phyloP scores from a whole-genome alignment of 495 filamentous ascomycete genomes.

The Hapsidospora chrysogenum region DNA sequence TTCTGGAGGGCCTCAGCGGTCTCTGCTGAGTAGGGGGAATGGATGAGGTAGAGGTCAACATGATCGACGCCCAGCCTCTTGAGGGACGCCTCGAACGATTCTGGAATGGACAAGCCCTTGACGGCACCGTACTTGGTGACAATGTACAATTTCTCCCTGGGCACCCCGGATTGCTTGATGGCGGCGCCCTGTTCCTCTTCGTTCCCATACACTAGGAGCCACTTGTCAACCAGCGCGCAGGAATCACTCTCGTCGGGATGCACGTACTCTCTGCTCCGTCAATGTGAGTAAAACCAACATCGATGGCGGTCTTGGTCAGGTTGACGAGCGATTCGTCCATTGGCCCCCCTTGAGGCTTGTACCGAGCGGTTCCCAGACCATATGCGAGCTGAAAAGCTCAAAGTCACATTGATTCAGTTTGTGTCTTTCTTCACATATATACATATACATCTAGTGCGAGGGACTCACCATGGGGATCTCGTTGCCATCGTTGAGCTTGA shows the following conservation, averaged over 20 bases:
- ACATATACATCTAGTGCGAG: no score
- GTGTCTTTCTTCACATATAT: no score
- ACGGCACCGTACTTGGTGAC: conserved; percentile 52
- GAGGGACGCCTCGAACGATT: conserved; percentile 53
- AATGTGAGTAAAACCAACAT: conserved; percentile 55
- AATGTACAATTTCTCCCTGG: conserved; percentile 55
- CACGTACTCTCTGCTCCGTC: conserved; percentile 55
- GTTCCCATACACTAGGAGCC: conserved; percentile 51
- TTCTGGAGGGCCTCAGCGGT: conserved; percentile 44
- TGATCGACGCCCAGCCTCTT: conserved; percentile 61
- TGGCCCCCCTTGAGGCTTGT: conserved; percentile 15
- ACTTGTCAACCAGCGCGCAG: no score
- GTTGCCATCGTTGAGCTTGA: conserved; percentile 57
- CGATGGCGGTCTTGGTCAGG: conserved; percentile 48
- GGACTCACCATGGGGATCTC: conserved; percentile 51
- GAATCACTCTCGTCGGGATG: neutral
- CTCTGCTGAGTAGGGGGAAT: conserved; percentile 53
- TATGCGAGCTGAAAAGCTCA: conserved; percentile 42
- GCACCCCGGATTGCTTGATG: conserved; percentile 49
- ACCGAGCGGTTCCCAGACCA: conserved; percentile 38
- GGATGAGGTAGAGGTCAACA: conserved; percentile 77
- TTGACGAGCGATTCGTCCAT: conserved; percentile 39
- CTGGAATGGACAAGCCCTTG: conserved; percentile 36
- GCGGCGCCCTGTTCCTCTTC: conserved; percentile 60
- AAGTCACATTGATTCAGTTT: neutral